These are phyloP conservation scores for Amylostereum chailletii DNA, from an alignment of 1,284 basidiomycete species.

Conservation along the genomic window DNA sequence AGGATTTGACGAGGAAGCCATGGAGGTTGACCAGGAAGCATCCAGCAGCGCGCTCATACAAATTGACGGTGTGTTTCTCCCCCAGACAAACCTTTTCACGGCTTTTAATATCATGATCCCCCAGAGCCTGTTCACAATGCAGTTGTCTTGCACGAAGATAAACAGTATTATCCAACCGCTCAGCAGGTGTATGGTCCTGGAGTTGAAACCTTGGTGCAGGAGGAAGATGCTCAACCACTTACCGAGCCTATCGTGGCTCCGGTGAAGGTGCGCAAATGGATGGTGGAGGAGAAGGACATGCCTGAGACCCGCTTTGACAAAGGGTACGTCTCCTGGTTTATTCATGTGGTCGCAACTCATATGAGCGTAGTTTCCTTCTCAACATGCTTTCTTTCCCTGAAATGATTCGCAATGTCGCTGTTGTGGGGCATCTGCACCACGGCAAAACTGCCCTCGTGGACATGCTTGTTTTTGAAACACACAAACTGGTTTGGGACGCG, in stretches of 20 bases:
- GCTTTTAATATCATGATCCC: background rate
- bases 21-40: conserved; percentile 34
- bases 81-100: background rate
- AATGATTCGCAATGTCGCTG: conserved; percentile 91
- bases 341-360: conserved; percentile 8
- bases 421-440: conserved; percentile 95
- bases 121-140: conserved; percentile 74
- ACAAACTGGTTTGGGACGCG: conserved; percentile 89
- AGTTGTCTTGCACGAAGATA: conserved; percentile 93
- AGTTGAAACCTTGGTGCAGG: conserved; percentile 95
- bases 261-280: conserved; percentile 88
- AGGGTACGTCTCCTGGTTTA: conserved; percentile 45
- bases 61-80: conserved; percentile 56
- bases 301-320: conserved; percentile 92
- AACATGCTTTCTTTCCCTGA: conserved; percentile 90
- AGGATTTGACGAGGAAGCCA: conserved; percentile 66
- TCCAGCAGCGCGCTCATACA: conserved; percentile 63
- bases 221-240: conserved; percentile 95
- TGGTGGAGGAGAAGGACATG: conserved; percentile 87
- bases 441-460: conserved; percentile 97
- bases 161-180: conserved; percentile 95
- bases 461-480: conserved; percentile 95
- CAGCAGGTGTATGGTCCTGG: conserved; percentile 88
- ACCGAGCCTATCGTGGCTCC: conserved; percentile 95
- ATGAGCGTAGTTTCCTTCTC: conserved; percentile 68